phyloP scores from a whole-genome alignment of 1,139 yeast genomes.

The Candida sanyaensis region DNA sequence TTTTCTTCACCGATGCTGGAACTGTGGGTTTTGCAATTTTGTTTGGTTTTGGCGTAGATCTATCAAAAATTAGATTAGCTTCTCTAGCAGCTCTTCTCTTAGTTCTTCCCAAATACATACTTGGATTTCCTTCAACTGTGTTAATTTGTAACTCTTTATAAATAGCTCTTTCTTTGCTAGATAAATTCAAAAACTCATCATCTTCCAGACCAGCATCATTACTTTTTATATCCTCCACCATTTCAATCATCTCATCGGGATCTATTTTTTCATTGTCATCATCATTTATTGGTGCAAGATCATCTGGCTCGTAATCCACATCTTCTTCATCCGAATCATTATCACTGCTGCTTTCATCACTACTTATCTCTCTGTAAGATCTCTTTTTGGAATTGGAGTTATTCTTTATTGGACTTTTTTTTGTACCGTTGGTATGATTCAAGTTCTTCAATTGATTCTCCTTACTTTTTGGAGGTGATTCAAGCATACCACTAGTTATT shows the following conservation, averaged over 20 bases:
- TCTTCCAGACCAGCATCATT: neutral
- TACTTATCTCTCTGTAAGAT: neutral
- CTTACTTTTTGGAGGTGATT: slow-evolving; percentile 27
- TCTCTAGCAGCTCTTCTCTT: slow-evolving; percentile 11
- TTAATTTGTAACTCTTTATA: slow-evolving; percentile 8
- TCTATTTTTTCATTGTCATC: slow-evolving; percentile 2
- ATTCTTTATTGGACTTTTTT: neutral
- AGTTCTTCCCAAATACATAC: slow-evolving; percentile 8
- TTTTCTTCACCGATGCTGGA: neutral
- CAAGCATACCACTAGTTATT: slow-evolving; percentile 70
- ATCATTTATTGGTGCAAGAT: neutral
- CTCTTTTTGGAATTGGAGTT: neutral
- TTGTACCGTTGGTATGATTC: neutral
- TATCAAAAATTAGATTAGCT: neutral
- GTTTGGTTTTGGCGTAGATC: neutral
- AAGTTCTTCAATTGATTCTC: neutral
- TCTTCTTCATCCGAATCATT: neutral
- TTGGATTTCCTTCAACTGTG: slow-evolving; percentile 15
- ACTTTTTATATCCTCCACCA: neutral
- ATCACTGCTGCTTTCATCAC: neutral
- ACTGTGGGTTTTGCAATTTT: slow-evolving; percentile 13
- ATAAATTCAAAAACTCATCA: neutral
- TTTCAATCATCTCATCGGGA: neutral
- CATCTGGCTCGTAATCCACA: slow-evolving; percentile 1
- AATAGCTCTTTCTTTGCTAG: neutral